Conservation (phyloP, 1,284 basidiomycete species). For the Cutaneotrichosporon sp. region DNA sequence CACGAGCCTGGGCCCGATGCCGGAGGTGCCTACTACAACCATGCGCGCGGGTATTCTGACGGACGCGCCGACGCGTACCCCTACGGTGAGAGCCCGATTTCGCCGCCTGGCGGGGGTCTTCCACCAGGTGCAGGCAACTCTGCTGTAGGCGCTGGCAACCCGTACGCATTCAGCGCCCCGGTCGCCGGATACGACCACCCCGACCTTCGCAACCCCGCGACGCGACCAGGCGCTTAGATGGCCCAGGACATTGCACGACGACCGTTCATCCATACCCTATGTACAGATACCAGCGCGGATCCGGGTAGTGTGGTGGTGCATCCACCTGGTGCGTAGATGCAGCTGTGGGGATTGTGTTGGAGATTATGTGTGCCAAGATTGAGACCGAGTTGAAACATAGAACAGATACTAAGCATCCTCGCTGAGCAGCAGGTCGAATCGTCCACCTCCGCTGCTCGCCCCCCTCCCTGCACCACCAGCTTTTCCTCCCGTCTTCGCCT, state of each 20-base stretch:
- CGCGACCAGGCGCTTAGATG: not conserved
- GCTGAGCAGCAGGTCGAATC: not conserved
- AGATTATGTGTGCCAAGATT: too few relatives aligned
- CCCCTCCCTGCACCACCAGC: not conserved
- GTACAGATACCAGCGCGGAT: too few relatives aligned
- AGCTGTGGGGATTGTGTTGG: too few relatives aligned
- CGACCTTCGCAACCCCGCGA: not conserved
- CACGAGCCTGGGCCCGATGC: conserved; percentile 17
- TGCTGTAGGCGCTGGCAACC: not conserved
- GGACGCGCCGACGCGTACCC: not conserved
- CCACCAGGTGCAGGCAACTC: not conserved
- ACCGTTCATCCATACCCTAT: not conserved
- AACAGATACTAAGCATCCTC: not conserved
- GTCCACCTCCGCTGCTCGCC: not conserved
- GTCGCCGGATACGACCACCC: conserved; percentile 13
- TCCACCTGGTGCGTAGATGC: too few relatives aligned
- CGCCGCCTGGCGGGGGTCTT: not conserved
- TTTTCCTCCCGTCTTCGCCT: not conserved
- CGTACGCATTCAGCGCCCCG: conserved; percentile 15
- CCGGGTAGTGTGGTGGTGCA: too few relatives aligned
- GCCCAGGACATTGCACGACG: not conserved
- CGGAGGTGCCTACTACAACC: conserved; percentile 16
- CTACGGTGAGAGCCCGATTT: not conserved
- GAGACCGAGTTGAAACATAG: too few relatives aligned
- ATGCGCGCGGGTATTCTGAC: conserved; percentile 6